These are phyloP conservation scores for Talaromyces sp. DNA, from an alignment of 2,329 filamentous ascomycete genomes.

Conservation along the genomic window DNA sequence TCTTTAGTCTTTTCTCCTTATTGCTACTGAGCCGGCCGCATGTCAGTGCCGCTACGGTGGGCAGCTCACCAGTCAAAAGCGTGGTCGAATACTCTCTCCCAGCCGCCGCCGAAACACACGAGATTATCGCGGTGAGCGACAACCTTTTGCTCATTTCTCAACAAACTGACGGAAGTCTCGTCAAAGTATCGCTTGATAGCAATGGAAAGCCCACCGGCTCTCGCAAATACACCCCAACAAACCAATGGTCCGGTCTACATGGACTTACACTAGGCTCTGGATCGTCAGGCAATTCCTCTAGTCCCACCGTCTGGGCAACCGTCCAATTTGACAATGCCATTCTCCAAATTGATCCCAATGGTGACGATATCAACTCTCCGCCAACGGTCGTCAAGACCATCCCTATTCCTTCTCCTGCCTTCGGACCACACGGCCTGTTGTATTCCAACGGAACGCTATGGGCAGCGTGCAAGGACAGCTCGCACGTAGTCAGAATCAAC, in stretches of 20 bases:
- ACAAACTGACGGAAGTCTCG: slow-evolving; percentile 5
- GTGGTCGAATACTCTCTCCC: slow-evolving; percentile 9
- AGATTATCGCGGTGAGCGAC: slow-evolving; percentile 4
- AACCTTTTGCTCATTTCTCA: slow-evolving; percentile 1
- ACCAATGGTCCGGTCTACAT: background rate
- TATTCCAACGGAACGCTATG: background rate
- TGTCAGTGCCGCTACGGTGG: background rate
- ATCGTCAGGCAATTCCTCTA: background rate
- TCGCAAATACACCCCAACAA: background rate
- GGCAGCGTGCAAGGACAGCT: slow-evolving; percentile 6
- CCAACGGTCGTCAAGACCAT: background rate
- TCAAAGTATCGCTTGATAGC: slow-evolving; percentile 2
- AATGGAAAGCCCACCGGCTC: slow-evolving; percentile 3
- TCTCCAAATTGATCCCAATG: background rate
- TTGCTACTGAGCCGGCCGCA: background rate
- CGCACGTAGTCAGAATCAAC: slow-evolving; percentile 2
- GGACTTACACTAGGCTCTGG: background rate
- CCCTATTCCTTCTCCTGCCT: background rate
- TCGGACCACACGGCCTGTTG: background rate
- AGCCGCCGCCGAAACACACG: slow-evolving; percentile 7
- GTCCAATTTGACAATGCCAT: background rate
- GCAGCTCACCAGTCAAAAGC: background rate
- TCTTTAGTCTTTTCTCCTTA: background rate
- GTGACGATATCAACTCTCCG: background rate
- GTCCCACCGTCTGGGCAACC: background rate